phyloP scores from a whole-genome alignment of 1,139 yeast species.

The Neolecta irregularis region DNA sequence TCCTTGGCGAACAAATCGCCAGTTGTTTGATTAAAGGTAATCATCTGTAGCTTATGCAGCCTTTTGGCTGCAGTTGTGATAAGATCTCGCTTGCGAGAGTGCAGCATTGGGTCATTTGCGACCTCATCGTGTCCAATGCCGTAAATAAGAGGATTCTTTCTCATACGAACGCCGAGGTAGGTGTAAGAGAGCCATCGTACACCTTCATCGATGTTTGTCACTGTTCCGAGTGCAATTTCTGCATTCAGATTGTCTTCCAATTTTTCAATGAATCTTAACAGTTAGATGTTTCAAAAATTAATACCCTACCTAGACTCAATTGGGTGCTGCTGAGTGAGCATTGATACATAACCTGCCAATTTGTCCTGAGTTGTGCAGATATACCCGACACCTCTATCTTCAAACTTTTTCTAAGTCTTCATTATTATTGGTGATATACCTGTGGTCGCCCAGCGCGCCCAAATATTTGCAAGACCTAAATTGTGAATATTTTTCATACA shows the following conservation, averaged over 20 bases:
- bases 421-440: too few relatives aligned
- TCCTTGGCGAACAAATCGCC: constrained; percentile 74
- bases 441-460: constrained; percentile 99
- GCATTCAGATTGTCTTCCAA: constrained; percentile 88
- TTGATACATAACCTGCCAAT: constrained; percentile 70
- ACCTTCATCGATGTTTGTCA: constrained; percentile 86
- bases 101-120: constrained; percentile 65
- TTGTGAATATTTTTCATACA: not conserved
- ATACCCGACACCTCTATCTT: constrained; percentile 81
- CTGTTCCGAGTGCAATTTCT: constrained; percentile 88
- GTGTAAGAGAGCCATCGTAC: constrained; percentile 95
- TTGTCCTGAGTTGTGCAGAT: constrained; percentile 70
- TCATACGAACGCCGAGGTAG: constrained; percentile 85
- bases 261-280: constrained; percentile 43
- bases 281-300: not conserved
- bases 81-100: constrained; percentile 59
- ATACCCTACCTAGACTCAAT: constrained; percentile 46
- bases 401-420: too few relatives aligned
- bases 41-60: constrained; percentile 78
- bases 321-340: constrained; percentile 89
- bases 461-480: constrained; percentile 64
- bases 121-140: constrained; percentile 86
- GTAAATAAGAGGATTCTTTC: constrained; percentile 80
- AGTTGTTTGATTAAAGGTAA: constrained; percentile 73
- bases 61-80: constrained; percentile 66